Conservation (phyloP, 192 early-diverging fungal genomes). For the Backusella circina region DNA sequence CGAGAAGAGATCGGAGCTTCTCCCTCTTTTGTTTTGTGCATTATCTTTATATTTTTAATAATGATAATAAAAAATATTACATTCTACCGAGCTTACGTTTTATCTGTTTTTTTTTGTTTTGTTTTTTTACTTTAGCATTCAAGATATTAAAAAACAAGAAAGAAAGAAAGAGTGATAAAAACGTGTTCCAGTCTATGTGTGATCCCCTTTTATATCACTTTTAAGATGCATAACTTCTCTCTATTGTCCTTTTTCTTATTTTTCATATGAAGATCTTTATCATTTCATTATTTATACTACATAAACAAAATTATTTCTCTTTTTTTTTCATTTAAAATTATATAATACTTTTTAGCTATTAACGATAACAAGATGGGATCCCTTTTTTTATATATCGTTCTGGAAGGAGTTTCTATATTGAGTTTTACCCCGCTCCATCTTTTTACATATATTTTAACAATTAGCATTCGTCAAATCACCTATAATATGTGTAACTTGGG, state of each 20-base stretch:
- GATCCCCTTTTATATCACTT: background rate
- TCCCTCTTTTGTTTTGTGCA: background rate
- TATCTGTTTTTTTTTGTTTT: background rate
- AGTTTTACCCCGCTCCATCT: background rate
- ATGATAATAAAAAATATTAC: background rate
- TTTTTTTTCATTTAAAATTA: background rate
- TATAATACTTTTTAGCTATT: background rate
- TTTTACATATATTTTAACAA: no score
- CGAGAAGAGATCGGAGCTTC: background rate
- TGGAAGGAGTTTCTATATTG: conserved; percentile 60
- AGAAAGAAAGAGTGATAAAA: background rate
- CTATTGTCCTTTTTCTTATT: background rate
- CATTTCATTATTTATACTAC: background rate
- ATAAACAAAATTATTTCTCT: background rate
- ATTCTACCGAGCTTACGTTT: background rate
- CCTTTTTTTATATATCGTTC: background rate
- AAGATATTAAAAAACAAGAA: background rate
- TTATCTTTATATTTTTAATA: background rate
- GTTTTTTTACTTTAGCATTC: background rate
- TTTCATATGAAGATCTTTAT: background rate
- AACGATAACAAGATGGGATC: background rate
- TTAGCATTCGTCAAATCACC: no score
- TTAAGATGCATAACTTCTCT: background rate
- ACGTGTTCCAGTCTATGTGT: background rate
- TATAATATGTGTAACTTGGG: no score